Base-by-base conservation (phyloP, 2,329 filamentous ascomycete genomes). In the Colletotrichum costaricense region DNA sequence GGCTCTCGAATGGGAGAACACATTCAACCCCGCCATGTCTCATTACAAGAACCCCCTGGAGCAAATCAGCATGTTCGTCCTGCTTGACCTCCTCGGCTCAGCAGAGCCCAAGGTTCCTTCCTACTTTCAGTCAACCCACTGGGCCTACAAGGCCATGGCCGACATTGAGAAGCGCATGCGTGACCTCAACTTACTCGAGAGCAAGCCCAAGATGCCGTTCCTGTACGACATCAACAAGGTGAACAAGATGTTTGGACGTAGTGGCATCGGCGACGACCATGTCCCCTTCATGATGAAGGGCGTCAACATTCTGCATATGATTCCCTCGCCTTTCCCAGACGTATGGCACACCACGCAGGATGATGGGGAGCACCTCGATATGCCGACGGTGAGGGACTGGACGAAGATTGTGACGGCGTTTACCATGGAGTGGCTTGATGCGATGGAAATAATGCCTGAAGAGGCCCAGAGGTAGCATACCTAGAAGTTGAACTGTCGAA, bases 61-160 rank as follows among this genome's bases (percentile, higher is more conserved):
- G 33, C 92, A 93, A 65, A 96, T 97, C 75, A 91, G 90, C 54
- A 84, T 96, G 4, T 95, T 95, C 79, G 86, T 95, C 16, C 88
- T 96, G 5, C 88, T 96, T 24, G 93, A 96, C 79, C 86, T 96
- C 8, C 87, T 96, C 1, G 93, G 93, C 1, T 81, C 89, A 1
- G 84, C 88, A 26, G 80, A 86, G 30, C 93, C 93, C 0, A 83
- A 74, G 0, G 87, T 96, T 3, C 92, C 91, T 1, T 94, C 92
- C 0, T 94, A 93, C 82, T 95, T 94, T 81, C 88, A 90, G 76
- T 93, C 92, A 1, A 96, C 94, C 0, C 94, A 96, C 79, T 97
- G 94, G 94, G 93, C 94, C 8, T 96, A 96, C 81, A 86, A 89
- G 76, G 86, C 87, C 69, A 87, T 96, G 82, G 90, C 92, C 0